phyloP scores from a whole-genome alignment of 192 early-diverging fungal species.

The Backusella psychrophila region DNA sequence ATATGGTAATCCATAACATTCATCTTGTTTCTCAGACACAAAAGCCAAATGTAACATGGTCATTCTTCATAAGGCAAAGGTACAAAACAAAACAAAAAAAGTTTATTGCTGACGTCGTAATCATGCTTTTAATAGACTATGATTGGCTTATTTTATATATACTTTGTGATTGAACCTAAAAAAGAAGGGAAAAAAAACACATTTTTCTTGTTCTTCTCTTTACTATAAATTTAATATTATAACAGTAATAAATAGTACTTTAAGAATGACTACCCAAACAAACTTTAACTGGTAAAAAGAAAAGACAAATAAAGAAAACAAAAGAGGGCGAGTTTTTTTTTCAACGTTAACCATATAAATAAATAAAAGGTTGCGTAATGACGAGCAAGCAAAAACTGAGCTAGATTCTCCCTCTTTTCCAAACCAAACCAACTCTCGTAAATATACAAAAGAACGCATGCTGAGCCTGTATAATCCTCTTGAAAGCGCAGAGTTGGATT shows the following conservation, averaged over 20 bases:
- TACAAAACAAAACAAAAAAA: neutral
- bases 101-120: conserved; percentile 6
- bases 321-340: neutral
- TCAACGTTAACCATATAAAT: neutral
- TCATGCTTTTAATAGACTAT: neutral
- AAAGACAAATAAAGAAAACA: neutral
- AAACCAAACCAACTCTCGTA: conserved; percentile 43
- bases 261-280: conserved; percentile 15
- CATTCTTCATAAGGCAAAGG: neutral
- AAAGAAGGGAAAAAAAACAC: neutral
- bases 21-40: neutral
- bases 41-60: neutral
- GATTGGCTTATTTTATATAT: conserved; percentile 1
- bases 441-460: conserved; percentile 77
- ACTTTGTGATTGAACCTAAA: neutral
- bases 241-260: neutral
- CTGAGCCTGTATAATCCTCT: conserved; percentile 63
- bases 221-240: neutral
- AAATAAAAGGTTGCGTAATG: conserved; percentile 4
- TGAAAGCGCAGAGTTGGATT: conserved; percentile 35
- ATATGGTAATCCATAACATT: neutral
- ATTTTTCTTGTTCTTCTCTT: neutral
- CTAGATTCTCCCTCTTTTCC: neutral
- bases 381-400: neutral
- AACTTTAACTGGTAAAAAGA: conserved; percentile 18